Evolutionary conservation across 2,329 filamentous ascomycete species (phyloP), one percentile per base, ranked within the genome.

Genomic region (Apiospora phragmitis): DNA sequence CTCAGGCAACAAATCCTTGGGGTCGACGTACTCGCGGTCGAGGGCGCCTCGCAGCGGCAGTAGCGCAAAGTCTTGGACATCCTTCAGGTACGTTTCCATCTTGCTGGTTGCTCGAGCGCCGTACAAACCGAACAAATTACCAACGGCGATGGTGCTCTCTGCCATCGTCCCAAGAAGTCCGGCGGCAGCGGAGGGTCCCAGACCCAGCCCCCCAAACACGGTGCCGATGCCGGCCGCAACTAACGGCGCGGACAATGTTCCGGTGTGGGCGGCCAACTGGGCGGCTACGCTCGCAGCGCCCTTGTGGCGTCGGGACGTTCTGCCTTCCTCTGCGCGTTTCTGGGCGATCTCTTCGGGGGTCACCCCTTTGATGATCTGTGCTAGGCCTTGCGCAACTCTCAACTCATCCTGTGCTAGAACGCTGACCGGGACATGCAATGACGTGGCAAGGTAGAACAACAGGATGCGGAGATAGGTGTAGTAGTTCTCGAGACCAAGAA

Each of bases 51-150:
- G 89, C 21, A 97, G 85, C 0, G 94, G 93, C 14, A 97, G 82
- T 76, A 98, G 93, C 0, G 90, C 94, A 80, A 98, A 97, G 77
- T 98, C 95, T 76, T 94, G 90, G 21, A 98, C 91, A 74, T 97
- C 94, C 75, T 90, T 91, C 14, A 92, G 89, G 79, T 97, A 97
- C n/a, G 91, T 87, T 74, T 97, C 94, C 86, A 95, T 94, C 79
- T 94, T 92, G 68, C 91, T 90, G 0, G 93, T 93, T 86, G 97
- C 95, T 45, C 91, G 89, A 1, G 92, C 91, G 59, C 93, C 93
- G 78, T 97, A 97, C n/a, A 96, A 93, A 11, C 96, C 96, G 77
- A 98, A 98, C 49, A 98, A 84, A 47, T 92, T 90, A 21, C 95
- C 95, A 41, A 97, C 92, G 55, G 94, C 85, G 21, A 96, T 88